Percentiles rank a stretch among this genome's conserved stretches.
Evolutionary conservation across 2,329 filamentous ascomycete genomes (phyloP).

Genomic region (Aspergillus brasiliensis): DNA sequence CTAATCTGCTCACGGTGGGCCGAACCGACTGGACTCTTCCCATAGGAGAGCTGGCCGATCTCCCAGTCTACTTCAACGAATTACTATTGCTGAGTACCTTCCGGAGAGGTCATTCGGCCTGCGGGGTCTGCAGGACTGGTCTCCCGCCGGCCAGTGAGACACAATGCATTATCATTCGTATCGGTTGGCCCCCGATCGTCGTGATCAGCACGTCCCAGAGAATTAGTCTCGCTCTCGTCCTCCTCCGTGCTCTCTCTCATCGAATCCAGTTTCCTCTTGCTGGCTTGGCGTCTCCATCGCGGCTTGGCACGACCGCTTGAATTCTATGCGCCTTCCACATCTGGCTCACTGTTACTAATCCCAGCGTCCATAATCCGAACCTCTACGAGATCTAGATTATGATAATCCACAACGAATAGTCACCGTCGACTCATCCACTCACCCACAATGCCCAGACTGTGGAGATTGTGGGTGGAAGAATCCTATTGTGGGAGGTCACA

Average conservation of each 20-base stretch:
- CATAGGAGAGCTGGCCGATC: neutral
- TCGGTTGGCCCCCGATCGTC: neutral
- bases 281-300: constrained; percentile 1
- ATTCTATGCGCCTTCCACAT: neutral
- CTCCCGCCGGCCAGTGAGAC: neutral
- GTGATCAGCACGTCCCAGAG: neutral
- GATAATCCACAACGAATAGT: neutral
- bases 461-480: neutral
- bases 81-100: neutral
- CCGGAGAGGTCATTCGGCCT: neutral
- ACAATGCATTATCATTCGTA: neutral
- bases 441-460: neutral
- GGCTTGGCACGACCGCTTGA: neutral
- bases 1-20: neutral
- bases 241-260: neutral
- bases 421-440: neutral
- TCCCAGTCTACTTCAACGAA: neutral
- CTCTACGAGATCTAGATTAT: neutral
- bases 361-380: neutral
- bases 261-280: neutral
- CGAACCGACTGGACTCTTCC: neutral
- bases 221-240: neutral
- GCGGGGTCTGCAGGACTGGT: neutral
- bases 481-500: neutral
- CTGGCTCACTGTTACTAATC: neutral